Conservation (phyloP, 2,329 filamentous ascomycete species). For the Monascus ruber region DNA sequence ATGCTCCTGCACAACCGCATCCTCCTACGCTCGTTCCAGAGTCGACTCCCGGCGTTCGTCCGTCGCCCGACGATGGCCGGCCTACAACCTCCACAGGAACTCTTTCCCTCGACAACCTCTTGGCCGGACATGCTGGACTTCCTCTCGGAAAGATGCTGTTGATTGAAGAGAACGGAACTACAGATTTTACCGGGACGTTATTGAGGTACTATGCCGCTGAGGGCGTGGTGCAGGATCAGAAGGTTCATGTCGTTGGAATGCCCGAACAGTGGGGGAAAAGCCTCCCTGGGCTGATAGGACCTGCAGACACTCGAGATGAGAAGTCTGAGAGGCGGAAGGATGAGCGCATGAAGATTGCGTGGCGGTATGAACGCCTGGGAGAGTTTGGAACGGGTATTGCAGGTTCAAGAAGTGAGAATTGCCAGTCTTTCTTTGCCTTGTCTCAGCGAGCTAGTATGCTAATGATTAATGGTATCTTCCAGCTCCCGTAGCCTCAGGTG, state of each 20-base stretch:
- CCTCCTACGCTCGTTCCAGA: slow-evolving; percentile 18
- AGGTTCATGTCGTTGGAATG: slow-evolving; percentile 73
- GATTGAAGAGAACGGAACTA: slow-evolving; percentile 81
- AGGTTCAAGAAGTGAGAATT: slow-evolving; percentile 48
- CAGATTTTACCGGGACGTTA: slow-evolving; percentile 79
- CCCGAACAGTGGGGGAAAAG: slow-evolving; percentile 72
- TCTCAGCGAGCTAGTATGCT: background rate
- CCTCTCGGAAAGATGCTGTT: slow-evolving; percentile 70
- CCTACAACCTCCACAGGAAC: slow-evolving; percentile 86
- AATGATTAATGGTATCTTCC: slow-evolving; percentile 1
- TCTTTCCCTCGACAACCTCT: slow-evolving; percentile 66
- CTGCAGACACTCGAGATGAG: slow-evolving; percentile 35
- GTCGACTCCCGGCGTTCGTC: slow-evolving; percentile 50
- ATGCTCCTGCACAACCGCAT: slow-evolving; percentile 13
- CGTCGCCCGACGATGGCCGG: slow-evolving; percentile 80
- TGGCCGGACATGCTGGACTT: slow-evolving; percentile 78
- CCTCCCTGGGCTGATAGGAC: slow-evolving; percentile 59
- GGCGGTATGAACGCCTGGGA: slow-evolving; percentile 82
- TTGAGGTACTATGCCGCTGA: slow-evolving; percentile 86
- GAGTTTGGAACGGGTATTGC: slow-evolving; percentile 50
- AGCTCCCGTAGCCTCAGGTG: slow-evolving; percentile 18
- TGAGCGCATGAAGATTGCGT: slow-evolving; percentile 97
- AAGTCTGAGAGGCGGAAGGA: slow-evolving; percentile 33
- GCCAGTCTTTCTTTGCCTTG: background rate
- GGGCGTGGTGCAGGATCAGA: slow-evolving; percentile 81